Base-by-base conservation (phyloP, 2,329 filamentous ascomycete species). In the Fusarium sublunatum region DNA sequence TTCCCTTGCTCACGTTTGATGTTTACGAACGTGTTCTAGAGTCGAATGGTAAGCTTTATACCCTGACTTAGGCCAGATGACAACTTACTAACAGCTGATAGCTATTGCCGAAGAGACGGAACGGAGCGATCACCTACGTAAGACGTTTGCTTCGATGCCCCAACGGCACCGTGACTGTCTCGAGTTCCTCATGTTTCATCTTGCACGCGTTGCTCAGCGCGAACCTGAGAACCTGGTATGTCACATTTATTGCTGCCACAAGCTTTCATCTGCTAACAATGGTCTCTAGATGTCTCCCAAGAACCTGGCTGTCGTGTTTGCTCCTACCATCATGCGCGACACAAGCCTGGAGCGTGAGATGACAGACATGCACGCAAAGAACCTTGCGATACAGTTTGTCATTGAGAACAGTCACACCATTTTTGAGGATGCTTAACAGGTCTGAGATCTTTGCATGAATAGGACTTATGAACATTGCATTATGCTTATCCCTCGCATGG, bases 221-320 rank as follows among this genome's bases (percentile, higher is more conserved):
- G 91, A 96, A 74, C 85, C 85, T 35, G 91, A 96, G 74, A 98
- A 98, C 73, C 77, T 97, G 75, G 89, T 91, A 82, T 69, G 87
- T 79, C 7, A 6, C 29, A 12, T 13, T 9, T 8, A n/a, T 26
- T 35, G 13, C 41, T 43, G 6, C 19, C 25, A 12, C 6, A 2
- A 24, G 6, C n/a, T 8, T 2, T 7, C 12, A 31, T 1, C 25
- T 15, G 25, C 68, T 75, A 50, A 74, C 51, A 12, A 4, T 3
- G 3, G 12, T 34, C 4, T 28, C 12, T 22, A 91, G 88, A 99
- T 99, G 95, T 97, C 92, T 24, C 91, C 94, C 53, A 91, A 96
- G 78, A 99, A 99, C 74, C 80, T 98, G 60, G 93, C 95, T 4
- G 95, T 99, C 38, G 95, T 99, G 34, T 99, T 99, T 74, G 95